These are phyloP conservation scores for Phlyctochytrium bullatum DNA, from an alignment of 192 early-diverging fungal genomes.

Conservation along the genomic window DNA sequence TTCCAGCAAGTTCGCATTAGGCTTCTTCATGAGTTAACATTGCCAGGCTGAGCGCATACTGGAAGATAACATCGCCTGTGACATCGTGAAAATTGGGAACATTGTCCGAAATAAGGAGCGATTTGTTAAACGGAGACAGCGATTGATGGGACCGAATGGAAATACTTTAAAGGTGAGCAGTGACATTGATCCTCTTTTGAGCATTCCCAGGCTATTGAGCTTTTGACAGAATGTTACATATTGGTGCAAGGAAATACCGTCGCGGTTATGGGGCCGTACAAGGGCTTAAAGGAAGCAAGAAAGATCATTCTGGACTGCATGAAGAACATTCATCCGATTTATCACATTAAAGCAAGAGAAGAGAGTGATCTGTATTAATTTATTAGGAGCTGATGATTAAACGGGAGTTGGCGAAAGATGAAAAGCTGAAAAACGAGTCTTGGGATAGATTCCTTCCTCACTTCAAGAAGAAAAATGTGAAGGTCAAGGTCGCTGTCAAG, in stretches of 20 bases:
- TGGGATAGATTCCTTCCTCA: conserved; percentile 98
- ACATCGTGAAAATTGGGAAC: conserved; percentile 98
- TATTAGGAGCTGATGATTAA: conserved; percentile 95
- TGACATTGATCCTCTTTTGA: neutral
- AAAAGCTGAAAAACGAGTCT: conserved; percentile 84
- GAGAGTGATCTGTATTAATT: too few species aligned
- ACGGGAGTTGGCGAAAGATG: conserved; percentile 95
- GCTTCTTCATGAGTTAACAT: neutral
- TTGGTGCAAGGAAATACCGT: conserved; percentile 99
- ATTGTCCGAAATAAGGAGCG: conserved; percentile 94
- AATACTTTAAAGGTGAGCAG: conserved; percentile 78
- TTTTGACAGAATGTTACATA: conserved; percentile 92
- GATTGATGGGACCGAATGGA: conserved; percentile 91
- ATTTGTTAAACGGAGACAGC: conserved; percentile 94
- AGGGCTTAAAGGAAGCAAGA: conserved; percentile 83
- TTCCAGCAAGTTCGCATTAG: conserved; percentile 72
- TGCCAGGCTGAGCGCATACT: conserved; percentile 77
- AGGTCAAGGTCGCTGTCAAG: conserved; percentile 74
- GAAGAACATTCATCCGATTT: conserved; percentile 98
- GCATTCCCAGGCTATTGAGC: conserved; percentile 75
- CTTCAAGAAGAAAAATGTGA: conserved; percentile 90
- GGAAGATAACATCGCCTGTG: conserved; percentile 88
- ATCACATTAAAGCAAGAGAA: conserved; percentile 84
- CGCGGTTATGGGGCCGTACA: conserved; percentile 86
- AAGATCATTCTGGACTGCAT: conserved; percentile 95